Conservation (phyloP, 768 basidiomycete genomes). For the Tricholoma bakamatsutake region DNA sequence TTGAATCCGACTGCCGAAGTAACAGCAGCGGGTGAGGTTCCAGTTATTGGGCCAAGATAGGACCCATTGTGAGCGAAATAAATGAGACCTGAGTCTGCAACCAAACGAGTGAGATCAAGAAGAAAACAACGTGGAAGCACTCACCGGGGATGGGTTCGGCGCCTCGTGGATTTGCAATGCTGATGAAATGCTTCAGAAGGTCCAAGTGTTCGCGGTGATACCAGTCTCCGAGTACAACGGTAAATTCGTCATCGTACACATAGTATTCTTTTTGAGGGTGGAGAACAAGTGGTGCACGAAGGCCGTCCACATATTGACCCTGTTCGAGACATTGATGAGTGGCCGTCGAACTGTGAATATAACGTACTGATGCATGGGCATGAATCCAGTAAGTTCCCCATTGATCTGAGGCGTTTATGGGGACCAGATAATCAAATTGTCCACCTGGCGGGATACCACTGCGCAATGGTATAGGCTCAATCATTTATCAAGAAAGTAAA, state of each 20-base stretch:
- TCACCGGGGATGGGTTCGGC: constrained; percentile 85
- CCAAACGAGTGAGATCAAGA: not conserved
- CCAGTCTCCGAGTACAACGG: constrained; percentile 86
- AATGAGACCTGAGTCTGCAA: constrained; percentile 67
- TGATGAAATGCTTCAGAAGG: constrained; percentile 64
- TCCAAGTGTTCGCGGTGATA: constrained; percentile 72
- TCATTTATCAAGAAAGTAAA: not conserved
- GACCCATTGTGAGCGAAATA: constrained; percentile 75
- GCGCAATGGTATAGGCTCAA: not conserved
- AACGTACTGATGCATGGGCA: constrained; percentile 50
- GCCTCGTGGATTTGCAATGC: constrained; percentile 70
- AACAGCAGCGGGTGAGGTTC: constrained; percentile 42
- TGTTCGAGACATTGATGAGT: constrained; percentile 17
- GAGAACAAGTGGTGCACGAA: constrained; percentile 81
- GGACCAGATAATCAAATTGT: constrained; percentile 70
- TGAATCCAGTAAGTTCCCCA: constrained; percentile 84
- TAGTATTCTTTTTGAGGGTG: constrained; percentile 63
- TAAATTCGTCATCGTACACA: constrained; percentile 87
- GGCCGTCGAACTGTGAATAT: not conserved
- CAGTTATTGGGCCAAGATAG: constrained; percentile 60
- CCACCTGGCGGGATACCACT: constrained; percentile 76
- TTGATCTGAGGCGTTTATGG: constrained; percentile 61
- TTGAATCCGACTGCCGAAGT: constrained; percentile 73
- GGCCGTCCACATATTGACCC: constrained; percentile 91
- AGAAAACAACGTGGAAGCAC: constrained; percentile 5